Evolutionary conservation across 345 rosid genomes (phyloP).

Genomic region (Hypericum androsaemum): DNA sequence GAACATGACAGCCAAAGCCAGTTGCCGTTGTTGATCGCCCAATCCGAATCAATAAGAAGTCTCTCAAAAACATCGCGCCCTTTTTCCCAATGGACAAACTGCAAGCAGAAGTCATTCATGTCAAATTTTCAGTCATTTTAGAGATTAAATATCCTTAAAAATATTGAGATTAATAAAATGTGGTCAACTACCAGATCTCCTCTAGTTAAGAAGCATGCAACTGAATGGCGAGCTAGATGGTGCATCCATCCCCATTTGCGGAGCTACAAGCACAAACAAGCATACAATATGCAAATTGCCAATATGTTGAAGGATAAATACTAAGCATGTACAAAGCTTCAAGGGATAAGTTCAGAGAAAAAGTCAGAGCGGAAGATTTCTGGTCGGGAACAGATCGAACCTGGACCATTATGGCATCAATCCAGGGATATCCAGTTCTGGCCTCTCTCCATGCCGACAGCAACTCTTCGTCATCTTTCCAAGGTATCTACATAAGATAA

Average conservation of each 20-base stretch:
- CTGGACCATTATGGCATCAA: constrained; percentile 98
- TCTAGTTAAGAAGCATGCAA: constrained; percentile 92
- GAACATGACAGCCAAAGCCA: constrained; percentile 98
- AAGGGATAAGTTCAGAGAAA: too few relatives aligned
- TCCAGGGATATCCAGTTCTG: constrained; percentile 94
- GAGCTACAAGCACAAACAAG: constrained; percentile 39
- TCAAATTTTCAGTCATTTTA: constrained; percentile 4
- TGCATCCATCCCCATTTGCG: constrained; percentile 98
- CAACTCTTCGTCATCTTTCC: constrained; percentile 60
- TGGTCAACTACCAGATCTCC: constrained; percentile 70
- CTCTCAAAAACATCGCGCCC: constrained; percentile 94
- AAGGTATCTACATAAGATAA: constrained; percentile 58
- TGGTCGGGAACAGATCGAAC: constrained; percentile 26
- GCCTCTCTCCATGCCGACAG: constrained; percentile 88
- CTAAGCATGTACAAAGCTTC: neutral
- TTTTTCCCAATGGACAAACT: constrained; percentile 97
- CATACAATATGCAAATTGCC: neutral
- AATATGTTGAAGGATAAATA: neutral
- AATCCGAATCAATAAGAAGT: constrained; percentile 87
- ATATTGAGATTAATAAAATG: neutral
- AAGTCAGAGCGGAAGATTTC: too few relatives aligned
- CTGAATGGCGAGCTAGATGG: constrained; percentile 85
- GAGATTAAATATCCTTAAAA: constrained; percentile 8
- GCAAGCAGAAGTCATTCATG: constrained; percentile 25
- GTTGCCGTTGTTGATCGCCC: constrained; percentile 89